Conservation (phyloP, 148 eudicot species). For the Vaccinium corymbosum region DNA sequence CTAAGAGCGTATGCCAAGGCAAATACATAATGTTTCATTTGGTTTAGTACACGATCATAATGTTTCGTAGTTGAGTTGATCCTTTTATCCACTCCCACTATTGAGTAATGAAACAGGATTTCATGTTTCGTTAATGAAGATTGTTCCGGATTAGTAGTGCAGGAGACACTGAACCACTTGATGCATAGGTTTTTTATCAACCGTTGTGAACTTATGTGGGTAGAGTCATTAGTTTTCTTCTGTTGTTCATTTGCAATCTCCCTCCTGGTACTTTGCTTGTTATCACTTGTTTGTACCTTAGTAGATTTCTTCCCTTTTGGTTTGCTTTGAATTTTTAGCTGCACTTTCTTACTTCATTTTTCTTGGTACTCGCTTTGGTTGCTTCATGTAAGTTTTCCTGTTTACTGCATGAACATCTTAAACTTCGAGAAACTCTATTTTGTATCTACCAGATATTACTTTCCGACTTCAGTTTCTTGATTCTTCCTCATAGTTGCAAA, state of each 20-base stretch:
- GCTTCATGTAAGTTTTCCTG: neutral
- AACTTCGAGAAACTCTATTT: neutral
- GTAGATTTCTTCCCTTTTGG: neutral
- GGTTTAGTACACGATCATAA: neutral
- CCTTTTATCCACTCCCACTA: neutral
- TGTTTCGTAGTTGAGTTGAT: neutral
- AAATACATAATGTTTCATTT: neutral
- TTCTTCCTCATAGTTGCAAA: neutral
- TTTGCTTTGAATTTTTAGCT: neutral
- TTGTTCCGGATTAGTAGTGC: neutral
- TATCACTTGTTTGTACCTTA: neutral
- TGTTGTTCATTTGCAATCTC: neutral
- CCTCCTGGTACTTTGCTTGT: neutral
- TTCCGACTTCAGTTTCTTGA: neutral
- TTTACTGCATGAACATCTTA: neutral
- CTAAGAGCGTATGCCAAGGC: neutral
- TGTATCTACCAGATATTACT: neutral
- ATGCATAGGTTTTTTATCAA: neutral
- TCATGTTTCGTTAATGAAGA: neutral
- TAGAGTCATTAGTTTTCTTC: neutral
- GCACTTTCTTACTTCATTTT: neutral
- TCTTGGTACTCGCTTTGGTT: neutral
- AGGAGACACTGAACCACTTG: slow-evolving; percentile 1
- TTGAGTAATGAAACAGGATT: neutral
- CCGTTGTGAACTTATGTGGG: neutral